Base-by-base conservation (phyloP, 164 flowering plant species). In the Vitis rupestris region DNA sequence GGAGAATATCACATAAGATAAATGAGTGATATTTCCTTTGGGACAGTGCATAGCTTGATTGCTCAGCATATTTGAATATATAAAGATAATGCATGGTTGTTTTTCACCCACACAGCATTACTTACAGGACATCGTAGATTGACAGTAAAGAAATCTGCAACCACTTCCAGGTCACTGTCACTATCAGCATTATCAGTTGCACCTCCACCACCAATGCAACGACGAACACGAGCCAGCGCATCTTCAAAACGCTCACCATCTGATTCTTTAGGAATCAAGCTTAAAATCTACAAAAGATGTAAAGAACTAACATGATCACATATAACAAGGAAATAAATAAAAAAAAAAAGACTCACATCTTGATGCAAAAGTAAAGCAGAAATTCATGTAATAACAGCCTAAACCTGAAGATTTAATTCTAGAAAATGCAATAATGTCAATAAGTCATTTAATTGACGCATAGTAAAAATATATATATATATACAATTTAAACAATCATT, bases 41-140 rank as follows among this genome's bases (percentile, higher is more conserved):
- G 27, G 27, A 23, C 27, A 23, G 27, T 23, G 27, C 27, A 19
- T 23, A 23, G 27, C 27, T 23, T 23, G 27, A 2, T 23, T 17
- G 27, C 27, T 23, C 27, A 23, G 0, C 27, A 23, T 23, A 23
- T 23, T 23, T 23, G 27, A 23, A 23, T 23, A 23, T 23, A 23
- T 23, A 23, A 23, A 23, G 27, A 23, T 23, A 1, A 23, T 23
- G 27, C 27, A 23, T 23, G 27, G 27, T 23, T 23, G 55, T 56
- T 17, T 53, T 49, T 44, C 14, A 71, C 14, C 0, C 44, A 55
- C 1, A 59, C 0, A 57, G 12, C 15, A 64, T 15, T 15, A 87
- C 96, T 91, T 82, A 95, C 99, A 64, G 99, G 99, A 70, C 99
- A 95, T 10, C 98, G 89, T n/a, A 95, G 85, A 84, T 82, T 91